A percentile compares a stretch with the other conserved stretches of the same genome.
These are phyloP conservation scores for Sclerotinia nivalis DNA, from an alignment of 2,329 filamentous ascomycete genomes.

Conservation along the genomic window DNA sequence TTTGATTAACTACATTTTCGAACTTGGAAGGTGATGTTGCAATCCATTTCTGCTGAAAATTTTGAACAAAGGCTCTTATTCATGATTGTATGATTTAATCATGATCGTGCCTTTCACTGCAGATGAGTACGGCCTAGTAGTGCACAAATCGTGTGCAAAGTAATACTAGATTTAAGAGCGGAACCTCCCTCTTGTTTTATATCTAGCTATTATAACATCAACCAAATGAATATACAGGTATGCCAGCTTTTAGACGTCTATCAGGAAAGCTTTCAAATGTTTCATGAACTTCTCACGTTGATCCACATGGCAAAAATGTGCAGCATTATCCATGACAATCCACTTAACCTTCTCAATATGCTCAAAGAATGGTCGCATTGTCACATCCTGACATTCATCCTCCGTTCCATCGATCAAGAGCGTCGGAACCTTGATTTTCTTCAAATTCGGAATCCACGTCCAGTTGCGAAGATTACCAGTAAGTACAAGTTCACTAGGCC, in stretches of 20 bases:
- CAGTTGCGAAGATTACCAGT: constrained; percentile 38
- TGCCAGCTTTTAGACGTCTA: background rate
- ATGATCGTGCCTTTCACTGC: no score
- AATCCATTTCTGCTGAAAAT: no score
- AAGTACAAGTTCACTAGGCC: constrained; percentile 32
- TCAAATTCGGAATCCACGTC: constrained; percentile 35
- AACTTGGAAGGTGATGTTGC: no score
- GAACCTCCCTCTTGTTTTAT: no score
- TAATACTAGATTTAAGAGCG: no score
- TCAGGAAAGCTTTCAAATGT: constrained; percentile 20
- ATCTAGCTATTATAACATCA: no score
- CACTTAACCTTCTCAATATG: constrained; percentile 43
- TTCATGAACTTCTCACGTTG: constrained; percentile 22
- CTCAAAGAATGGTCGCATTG: constrained; percentile 43
- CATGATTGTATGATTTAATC: no score
- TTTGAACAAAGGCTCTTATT: no score
- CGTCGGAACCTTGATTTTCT: constrained; percentile 41
- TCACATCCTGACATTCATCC: constrained; percentile 43
- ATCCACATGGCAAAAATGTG: constrained; percentile 35
- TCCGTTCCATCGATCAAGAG: constrained; percentile 43
- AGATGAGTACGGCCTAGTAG: no score
- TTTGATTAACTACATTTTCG: no score
- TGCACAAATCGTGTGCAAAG: no score
- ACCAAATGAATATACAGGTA: background rate
- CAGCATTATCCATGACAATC: constrained; percentile 43